phyloP scores from a whole-genome alignment of 179 eudicot species.

The Silene coronaria region DNA sequence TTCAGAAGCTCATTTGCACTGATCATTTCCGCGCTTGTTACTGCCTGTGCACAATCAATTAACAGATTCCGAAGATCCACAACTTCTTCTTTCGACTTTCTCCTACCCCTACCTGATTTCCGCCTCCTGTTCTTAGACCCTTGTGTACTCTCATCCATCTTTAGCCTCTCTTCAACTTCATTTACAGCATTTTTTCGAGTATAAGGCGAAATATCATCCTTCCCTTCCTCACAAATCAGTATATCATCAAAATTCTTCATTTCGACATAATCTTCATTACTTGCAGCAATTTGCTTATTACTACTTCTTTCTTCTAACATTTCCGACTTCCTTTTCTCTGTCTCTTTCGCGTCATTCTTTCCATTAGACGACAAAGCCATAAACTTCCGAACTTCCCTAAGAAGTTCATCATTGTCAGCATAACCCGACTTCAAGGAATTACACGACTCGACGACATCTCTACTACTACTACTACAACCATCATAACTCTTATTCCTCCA shows the following conservation, averaged over 20 bases:
- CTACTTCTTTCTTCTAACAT: constrained; percentile 28
- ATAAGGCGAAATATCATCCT: constrained; percentile 27
- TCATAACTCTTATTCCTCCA: not conserved
- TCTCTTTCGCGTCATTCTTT: constrained; percentile 4
- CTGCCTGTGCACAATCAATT: constrained; percentile 42
- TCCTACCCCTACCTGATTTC: constrained; percentile 20
- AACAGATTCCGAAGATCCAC: constrained; percentile 39
- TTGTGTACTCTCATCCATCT: constrained; percentile 16
- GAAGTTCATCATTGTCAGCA: constrained; percentile 11
- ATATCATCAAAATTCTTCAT: constrained; percentile 34
- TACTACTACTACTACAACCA: not conserved
- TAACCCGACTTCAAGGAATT: not conserved
- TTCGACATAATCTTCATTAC: constrained; percentile 32
- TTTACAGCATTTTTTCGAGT: constrained; percentile 8
- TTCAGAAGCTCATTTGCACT: constrained; percentile 31
- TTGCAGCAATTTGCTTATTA: constrained; percentile 38
- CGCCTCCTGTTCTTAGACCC: constrained; percentile 23
- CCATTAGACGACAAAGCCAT: constrained; percentile 10
- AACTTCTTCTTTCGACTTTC: constrained; percentile 24
- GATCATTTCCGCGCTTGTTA: constrained; percentile 23
- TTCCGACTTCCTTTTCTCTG: constrained; percentile 18
- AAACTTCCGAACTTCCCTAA: not conserved
- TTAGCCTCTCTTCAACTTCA: not conserved
- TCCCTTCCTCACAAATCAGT: constrained; percentile 28
- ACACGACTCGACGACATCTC: constrained; percentile 11